Percentiles rank a stretch among this genome's conserved stretches.
Conservation (phyloP, 2,329 filamentous ascomycete genomes). For the Neopestalotiopsis rosae region DNA sequence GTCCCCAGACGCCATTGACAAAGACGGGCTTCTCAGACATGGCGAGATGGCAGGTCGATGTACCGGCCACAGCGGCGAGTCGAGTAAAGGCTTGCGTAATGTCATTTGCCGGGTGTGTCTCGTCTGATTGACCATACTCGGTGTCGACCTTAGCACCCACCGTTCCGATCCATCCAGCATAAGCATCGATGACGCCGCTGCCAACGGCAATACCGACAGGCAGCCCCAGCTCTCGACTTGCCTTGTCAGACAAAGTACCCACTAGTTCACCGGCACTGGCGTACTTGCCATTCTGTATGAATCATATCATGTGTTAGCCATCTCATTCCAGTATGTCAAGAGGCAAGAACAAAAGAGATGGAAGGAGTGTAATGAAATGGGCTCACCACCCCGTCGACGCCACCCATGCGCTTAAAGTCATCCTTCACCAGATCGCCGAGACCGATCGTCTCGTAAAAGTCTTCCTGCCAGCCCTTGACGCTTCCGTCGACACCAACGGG, state of each 20-base stretch:
- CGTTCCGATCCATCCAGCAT: conserved; percentile 97
- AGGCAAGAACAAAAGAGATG: conserved; percentile 16
- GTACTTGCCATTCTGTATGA: conserved; percentile 85
- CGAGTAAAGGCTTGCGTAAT: conserved; percentile 92
- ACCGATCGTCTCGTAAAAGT: conserved; percentile 87
- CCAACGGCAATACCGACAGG: conserved; percentile 89
- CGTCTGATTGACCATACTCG: conserved; percentile 68
- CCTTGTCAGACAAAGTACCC: conserved; percentile 82
- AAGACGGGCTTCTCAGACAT: conserved; percentile 95
- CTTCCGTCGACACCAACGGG: conserved; percentile 97
- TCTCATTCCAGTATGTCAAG: conserved; percentile 21
- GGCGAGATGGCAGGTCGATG: conserved; percentile 95
- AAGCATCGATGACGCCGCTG: conserved; percentile 96
- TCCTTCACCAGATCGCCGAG: conserved; percentile 84
- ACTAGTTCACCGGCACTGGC: conserved; percentile 91
- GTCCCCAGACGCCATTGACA: conserved; percentile 94
- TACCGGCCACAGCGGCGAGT: conserved; percentile 92
- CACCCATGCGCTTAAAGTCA: conserved; percentile 91
- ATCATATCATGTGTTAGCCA: conserved; percentile 25
- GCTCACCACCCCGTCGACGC: conserved; percentile 92
- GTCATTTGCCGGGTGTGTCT: conserved; percentile 76
- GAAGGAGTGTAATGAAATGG: conserved; percentile 36
- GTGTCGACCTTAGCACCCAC: conserved; percentile 95
- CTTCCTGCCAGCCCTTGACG: conserved; percentile 97
- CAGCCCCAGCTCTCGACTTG: conserved; percentile 82